Base-by-base conservation (phyloP, 148 eudicot species). In the Bassia scoparia region DNA sequence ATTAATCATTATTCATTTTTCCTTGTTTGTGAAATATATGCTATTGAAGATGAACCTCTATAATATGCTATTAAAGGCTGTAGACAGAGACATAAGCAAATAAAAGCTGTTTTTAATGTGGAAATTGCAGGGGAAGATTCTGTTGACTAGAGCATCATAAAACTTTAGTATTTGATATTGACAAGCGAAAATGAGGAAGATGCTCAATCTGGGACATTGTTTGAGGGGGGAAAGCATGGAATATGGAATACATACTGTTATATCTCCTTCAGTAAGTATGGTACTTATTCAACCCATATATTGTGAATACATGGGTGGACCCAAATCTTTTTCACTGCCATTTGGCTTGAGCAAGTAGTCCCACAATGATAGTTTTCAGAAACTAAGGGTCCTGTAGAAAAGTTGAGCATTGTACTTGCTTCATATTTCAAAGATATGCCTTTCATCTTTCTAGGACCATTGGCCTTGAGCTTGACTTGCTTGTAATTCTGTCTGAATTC, bases 241-340 rank as follows among this genome's bases (percentile, higher is more conserved):
- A 87, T 87, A 87, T 72, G 83, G 94, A 83, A 91, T 75, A 71
- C 33, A 55, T 86, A 49, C 89, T 76, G 75, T 75, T 71, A 76
- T 77, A 86, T 85, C 89, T 83, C 90, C 83, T 88, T 86, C 79
- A 48, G 73, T 85, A 88, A 86, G 87, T 87, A 86, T 87, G 92
- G 94, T 81, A 89, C 88, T 85, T 86, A 83, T 89, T 91, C 91
- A 84, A 76, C 86, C 77, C 68, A 77, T 67, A 61, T 68, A 78
- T 76, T 78, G 69, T 76, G 69, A 77, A 72, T 70, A 77, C 70
- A 74, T 63, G 69, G 78, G 77, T 62, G 81, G 77, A 69, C 74
- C 81, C 73, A 53, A 67, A 70, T 61, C 68, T 68, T 82, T 81
- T 78, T 77, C 76, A 54, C 75, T 81, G 80, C 74, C 73, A 79